A percentile compares a stretch with the other conserved stretches of the same genome.
These are phyloP conservation scores for Suillus paluster DNA, from an alignment of 768 basidiomycete genomes.

Conservation along the genomic window DNA sequence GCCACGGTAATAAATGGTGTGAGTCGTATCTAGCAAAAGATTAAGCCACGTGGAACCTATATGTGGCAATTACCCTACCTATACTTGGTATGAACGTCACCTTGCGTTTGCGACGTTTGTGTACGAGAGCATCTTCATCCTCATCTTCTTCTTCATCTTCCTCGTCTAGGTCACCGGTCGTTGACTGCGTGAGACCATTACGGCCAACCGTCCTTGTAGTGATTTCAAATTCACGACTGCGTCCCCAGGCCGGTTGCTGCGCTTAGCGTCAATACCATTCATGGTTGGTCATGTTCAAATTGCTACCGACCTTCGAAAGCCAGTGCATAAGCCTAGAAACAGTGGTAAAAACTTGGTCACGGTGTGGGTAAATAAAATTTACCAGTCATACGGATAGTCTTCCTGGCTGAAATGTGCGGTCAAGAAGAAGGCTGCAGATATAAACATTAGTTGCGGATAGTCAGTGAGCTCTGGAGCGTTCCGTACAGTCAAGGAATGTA, in stretches of 20 bases:
- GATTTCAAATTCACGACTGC: constrained; percentile 88
- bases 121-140: constrained; percentile 58
- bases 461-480: constrained; percentile 7
- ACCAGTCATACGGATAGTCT: constrained; percentile 89
- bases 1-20: constrained; percentile 88
- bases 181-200: constrained; percentile 65
- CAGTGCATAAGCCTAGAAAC: constrained; percentile 80
- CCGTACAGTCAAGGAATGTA: constrained; percentile 82
- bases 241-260: constrained; percentile 92
- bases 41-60: constrained; percentile 16
- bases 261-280: constrained; percentile 20
- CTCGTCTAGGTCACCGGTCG: constrained; percentile 78
- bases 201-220: constrained; percentile 77
- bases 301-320: constrained; percentile 69
- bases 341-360: constrained; percentile 14
- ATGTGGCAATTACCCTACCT: constrained; percentile 49
- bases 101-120: constrained; percentile 75
- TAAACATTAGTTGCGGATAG: constrained; percentile 13
- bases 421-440: constrained; percentile 74
- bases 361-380: constrained; percentile 20
- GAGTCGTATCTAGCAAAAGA: constrained; percentile 68
- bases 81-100: constrained; percentile 88
- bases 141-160: constrained; percentile 72
- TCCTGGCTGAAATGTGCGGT: constrained; percentile 90
- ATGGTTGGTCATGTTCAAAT: constrained; percentile 10